A percentile compares a stretch with the other conserved stretches of the same genome.
phyloP scores from a whole-genome alignment of 208 protist species.

The Acanthamoeba quina region DNA sequence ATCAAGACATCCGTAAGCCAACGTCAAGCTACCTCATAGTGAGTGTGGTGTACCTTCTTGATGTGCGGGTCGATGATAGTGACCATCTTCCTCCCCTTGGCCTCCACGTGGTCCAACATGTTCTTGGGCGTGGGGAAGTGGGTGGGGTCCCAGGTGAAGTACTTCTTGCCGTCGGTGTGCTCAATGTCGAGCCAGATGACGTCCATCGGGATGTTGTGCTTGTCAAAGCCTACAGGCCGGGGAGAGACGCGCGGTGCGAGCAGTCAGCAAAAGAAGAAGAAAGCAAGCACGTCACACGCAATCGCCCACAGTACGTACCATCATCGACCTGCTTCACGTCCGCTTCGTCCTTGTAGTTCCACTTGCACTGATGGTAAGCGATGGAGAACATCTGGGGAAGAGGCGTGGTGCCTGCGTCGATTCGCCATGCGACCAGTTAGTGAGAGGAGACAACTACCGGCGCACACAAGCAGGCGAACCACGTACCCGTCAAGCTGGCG shows the following conservation, averaged over 20 bases:
- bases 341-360: constrained; percentile 94
- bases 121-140: constrained; percentile 95
- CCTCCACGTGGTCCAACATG: constrained; percentile 93
- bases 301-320: neutral
- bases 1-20: too few species aligned
- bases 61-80: constrained; percentile 99
- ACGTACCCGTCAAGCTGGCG: constrained; percentile 91
- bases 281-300: too few species aligned
- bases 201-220: constrained; percentile 98
- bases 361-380: constrained; percentile 97
- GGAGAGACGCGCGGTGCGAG: constrained; percentile 59
- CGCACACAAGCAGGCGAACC: neutral
- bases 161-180: constrained; percentile 98
- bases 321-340: constrained; percentile 89
- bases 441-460: too few species aligned
- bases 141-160: constrained; percentile 98
- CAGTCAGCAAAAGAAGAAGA: constrained; percentile 75
- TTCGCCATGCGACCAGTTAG: too few species aligned
- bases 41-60: too few species aligned
- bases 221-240: constrained; percentile 94
- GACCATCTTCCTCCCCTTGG: constrained; percentile 96
- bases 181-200: constrained; percentile 99
- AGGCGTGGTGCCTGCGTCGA: constrained; percentile 90
- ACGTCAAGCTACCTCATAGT: too few species aligned
- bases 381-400: constrained; percentile 97